A percentile compares a stretch with the other conserved stretches of the same genome.
These are phyloP conservation scores for Carex cristatella DNA, from an alignment of 176 grass and related monocot genomes.

Conservation along the genomic window DNA sequence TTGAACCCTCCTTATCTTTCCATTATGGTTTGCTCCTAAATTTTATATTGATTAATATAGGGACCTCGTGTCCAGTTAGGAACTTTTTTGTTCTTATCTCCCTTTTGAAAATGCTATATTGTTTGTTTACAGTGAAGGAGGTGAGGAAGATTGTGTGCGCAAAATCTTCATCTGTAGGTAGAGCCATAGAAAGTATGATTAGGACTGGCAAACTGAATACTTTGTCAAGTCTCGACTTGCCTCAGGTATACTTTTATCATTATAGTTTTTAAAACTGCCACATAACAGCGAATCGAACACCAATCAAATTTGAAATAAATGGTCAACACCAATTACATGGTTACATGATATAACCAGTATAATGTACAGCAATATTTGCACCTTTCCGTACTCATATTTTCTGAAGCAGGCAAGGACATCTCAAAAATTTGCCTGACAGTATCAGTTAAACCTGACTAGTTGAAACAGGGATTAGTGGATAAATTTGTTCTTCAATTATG, in stretches of 20 bases:
- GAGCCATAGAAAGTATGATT: conserved; percentile 72
- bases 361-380: neutral
- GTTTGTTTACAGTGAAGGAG: conserved; percentile 47
- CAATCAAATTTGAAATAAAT: neutral
- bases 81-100: neutral
- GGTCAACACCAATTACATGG: neutral
- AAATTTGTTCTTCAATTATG: conserved; percentile 12
- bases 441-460: neutral
- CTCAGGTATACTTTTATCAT: conserved; percentile 55
- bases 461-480: conserved; percentile 3
- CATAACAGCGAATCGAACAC: neutral
- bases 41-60: neutral
- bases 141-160: conserved; percentile 52
- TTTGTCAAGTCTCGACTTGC: conserved; percentile 72
- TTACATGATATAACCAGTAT: neutral
- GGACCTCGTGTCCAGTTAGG: neutral
- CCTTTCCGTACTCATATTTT: neutral
- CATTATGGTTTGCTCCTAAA: neutral
- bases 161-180: conserved; percentile 45
- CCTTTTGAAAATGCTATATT: neutral
- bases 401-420: neutral
- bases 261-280: neutral
- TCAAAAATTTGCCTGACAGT: neutral
- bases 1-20: neutral
- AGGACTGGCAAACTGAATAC: conserved; percentile 68